Evolutionary conservation across 2,329 filamentous ascomycete species (phyloP).

Genomic region (Trichothecium sympodiale): DNA sequence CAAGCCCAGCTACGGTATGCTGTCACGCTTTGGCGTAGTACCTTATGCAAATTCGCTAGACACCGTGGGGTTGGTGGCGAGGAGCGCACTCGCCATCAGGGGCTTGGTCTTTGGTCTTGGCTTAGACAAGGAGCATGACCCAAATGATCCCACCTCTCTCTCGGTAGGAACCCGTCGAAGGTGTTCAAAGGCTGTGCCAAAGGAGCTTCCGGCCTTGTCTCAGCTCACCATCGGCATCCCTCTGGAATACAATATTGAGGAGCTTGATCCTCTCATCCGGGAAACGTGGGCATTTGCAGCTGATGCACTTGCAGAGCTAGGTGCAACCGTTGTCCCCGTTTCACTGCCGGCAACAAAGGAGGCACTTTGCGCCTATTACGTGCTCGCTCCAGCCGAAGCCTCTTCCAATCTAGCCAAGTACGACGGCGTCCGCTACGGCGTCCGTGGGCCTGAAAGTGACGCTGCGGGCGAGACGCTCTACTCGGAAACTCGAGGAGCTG

Average conservation of each 20-base stretch:
- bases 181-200: conserved; percentile 21
- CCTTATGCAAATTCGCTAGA: conserved; percentile 90
- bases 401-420: conserved; percentile 95
- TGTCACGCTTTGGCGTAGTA: conserved; percentile 78
- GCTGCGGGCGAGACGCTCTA: conserved; percentile 58
- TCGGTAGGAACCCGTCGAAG: conserved; percentile 40
- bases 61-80: conserved; percentile 69
- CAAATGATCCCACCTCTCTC: conserved; percentile 65
- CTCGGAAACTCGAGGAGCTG: conserved; percentile 58
- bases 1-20: conserved; percentile 82
- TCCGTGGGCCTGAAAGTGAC: conserved; percentile 37
- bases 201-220: conserved; percentile 13
- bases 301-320: conserved; percentile 45
- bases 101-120: conserved; percentile 38
- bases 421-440: conserved; percentile 89
- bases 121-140: conserved; percentile 47
- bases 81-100: conserved; percentile 37
- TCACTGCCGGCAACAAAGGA: conserved; percentile 74
- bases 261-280: conserved; percentile 61
- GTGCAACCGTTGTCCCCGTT: conserved; percentile 63
- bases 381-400: conserved; percentile 89
- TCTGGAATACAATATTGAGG: conserved; percentile 77
- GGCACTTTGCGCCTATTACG: conserved; percentile 87
- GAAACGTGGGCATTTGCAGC: conserved; percentile 58
- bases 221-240: conserved; percentile 44